Base-by-base conservation (phyloP, 495 filamentous ascomycete genomes). In the Talaromyces adpressus region DNA sequence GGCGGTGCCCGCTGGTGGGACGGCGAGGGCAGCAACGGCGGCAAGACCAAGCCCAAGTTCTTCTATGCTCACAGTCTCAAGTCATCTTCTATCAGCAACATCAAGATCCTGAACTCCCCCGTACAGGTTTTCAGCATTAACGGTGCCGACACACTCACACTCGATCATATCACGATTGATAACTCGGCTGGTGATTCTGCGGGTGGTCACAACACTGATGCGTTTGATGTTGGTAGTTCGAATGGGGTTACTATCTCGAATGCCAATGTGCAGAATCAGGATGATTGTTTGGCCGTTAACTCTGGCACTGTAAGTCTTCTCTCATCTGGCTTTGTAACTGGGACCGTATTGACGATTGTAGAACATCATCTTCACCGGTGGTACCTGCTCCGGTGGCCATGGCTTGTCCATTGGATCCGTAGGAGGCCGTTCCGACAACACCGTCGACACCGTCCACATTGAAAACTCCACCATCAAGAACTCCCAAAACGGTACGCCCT, bases 381-480 rank as follows among this genome's bases (percentile, higher is more conserved):
- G 79, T 18, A 70, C 69, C 60, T 82, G 82, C 75, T 80, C 75
- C 36, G 85, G 85, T 11, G 85, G 85, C n/a, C 86, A 89, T 70
- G 86, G 86, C n/a, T 72, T 89, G 12, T 86, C 82, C 60, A 88
- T 90, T 64, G 87, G 87, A n/a, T 87, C 82, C 18, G 83, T 90
- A 20, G 87, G 87, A 41, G 84, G 83, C 5, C 82, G 85, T n/a
- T 67, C 64, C 41, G 73, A 86, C 71, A 89, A 89, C 79, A 81
- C 68, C 29, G 87, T 88, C 63, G 64, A 73, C 22, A 81, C 77
- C 65, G 82, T 89, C 25, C 78, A 74, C 53, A 82, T 89, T 68
- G 68, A 75, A 30, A 71, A 78, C 71, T 83, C 78, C 12, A 81
- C 72, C 8, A 70, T 88, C 52, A 68, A 67, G 32, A 75, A 87